Conservation (phyloP, 768 basidiomycete species). For the Agrocybe praecox region DNA sequence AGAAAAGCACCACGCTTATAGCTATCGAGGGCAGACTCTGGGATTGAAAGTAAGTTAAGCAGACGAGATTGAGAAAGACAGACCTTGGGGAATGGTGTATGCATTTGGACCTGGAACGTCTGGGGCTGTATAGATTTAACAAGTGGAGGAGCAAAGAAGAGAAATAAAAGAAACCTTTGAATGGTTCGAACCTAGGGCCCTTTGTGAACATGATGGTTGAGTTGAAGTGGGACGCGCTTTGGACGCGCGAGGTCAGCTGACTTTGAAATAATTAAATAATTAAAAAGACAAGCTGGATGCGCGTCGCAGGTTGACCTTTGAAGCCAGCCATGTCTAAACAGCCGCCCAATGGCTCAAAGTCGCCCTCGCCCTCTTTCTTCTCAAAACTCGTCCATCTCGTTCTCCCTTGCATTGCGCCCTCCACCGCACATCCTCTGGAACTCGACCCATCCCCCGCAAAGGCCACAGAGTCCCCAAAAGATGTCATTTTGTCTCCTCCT, state of each 20-base stretch:
- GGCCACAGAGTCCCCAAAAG: conserved; percentile 18
- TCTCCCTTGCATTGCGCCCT: conserved; percentile 67
- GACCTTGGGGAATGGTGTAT: conserved; percentile 47
- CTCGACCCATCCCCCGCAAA: conserved; percentile 19
- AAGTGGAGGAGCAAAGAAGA: background rate
- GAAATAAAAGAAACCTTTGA: conserved; percentile 32
- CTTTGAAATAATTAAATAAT: background rate
- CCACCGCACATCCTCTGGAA: conserved; percentile 46
- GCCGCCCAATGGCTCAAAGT: conserved; percentile 9
- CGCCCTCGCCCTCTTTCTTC: conserved; percentile 47
- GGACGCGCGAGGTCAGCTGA: conserved; percentile 21
- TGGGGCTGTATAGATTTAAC: conserved; percentile 32
- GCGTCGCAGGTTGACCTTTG: background rate
- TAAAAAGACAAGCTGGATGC: background rate
- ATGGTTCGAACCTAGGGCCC: conserved; percentile 46
- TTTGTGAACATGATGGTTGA: conserved; percentile 43
- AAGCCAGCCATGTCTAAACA: conserved; percentile 17
- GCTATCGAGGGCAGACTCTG: conserved; percentile 47
- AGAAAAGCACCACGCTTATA: conserved; percentile 63
- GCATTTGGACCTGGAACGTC: conserved; percentile 57
- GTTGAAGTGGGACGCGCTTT: conserved; percentile 17
- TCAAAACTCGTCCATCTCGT: conserved; percentile 62
- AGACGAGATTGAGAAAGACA: background rate
- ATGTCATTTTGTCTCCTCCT: background rate
- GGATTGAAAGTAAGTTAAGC: background rate